Conservation (phyloP, 495 filamentous ascomycete species). For the Rhypophila decipiens region DNA sequence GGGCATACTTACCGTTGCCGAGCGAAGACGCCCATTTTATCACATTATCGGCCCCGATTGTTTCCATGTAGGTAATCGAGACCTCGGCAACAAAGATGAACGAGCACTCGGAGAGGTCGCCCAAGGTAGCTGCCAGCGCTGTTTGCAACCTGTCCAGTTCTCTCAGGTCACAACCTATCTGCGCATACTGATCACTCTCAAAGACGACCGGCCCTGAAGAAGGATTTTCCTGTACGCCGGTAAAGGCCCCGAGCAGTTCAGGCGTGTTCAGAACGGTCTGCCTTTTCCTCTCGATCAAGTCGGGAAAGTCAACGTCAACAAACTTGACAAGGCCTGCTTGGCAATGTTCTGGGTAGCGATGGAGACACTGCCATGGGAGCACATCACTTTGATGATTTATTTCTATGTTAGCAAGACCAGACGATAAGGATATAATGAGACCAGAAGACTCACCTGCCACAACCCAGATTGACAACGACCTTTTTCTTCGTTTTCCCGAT, state of each 20-base stretch:
- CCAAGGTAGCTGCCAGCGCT: constrained; percentile 44
- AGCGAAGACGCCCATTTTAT: constrained; percentile 63
- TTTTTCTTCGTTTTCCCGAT: constrained; percentile 38
- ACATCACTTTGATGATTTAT: constrained; percentile 58
- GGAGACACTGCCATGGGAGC: constrained; percentile 77
- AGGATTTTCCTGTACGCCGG: not conserved
- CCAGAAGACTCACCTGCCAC: constrained; percentile 66
- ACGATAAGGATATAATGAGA: not conserved
- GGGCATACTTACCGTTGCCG: constrained; percentile 57
- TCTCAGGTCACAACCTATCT: constrained; percentile 76
- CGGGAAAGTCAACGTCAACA: constrained; percentile 81
- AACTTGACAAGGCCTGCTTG: constrained; percentile 49
- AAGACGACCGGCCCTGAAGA: constrained; percentile 31
- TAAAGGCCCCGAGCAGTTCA: constrained; percentile 42
- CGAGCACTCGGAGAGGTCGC: constrained; percentile 45
- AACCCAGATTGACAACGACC: constrained; percentile 78
- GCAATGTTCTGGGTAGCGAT: constrained; percentile 50
- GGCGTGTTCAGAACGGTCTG: constrained; percentile 54
- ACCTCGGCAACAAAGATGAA: constrained; percentile 84
- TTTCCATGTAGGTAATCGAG: constrained; percentile 86
- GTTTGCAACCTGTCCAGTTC: constrained; percentile 52
- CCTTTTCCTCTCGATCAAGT: constrained; percentile 71
- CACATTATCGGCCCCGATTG: constrained; percentile 62
- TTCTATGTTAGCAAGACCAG: constrained; percentile 10
- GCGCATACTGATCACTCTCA: constrained; percentile 63